Conservation (phyloP, 345 rosid genomes). For the Noccaea bulbosa region DNA sequence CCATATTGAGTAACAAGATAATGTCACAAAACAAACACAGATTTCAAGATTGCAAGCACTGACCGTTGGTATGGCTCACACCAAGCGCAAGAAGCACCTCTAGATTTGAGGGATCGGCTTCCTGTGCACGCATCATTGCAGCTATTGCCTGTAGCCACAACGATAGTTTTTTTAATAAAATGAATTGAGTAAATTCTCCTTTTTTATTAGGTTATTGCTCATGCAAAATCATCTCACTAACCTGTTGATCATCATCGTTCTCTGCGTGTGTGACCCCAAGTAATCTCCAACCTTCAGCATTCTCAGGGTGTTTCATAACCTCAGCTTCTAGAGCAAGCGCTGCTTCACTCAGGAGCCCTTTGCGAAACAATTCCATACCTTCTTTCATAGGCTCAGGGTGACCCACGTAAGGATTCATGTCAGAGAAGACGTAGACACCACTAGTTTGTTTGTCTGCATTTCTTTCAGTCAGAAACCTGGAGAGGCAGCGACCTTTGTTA, state of each 20-base stretch:
- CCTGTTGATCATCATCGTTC: constrained; percentile 99
- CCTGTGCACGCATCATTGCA: constrained; percentile 99
- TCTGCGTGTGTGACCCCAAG: constrained; percentile 99
- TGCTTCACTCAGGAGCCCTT: constrained; percentile 99
- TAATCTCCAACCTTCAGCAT: constrained; percentile 99
- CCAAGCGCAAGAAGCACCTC: constrained; percentile 99
- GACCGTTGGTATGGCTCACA: constrained; percentile 98
- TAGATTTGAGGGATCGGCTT: constrained; percentile 91
- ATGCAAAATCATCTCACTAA: constrained; percentile 36
- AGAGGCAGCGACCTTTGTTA: constrained; percentile 21
- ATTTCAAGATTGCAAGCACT: constrained; percentile 41
- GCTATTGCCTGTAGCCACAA: constrained; percentile 85
- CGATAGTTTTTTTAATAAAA: background rate
- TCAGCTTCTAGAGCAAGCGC: constrained; percentile 99
- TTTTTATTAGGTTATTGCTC: background rate
- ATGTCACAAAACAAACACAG: constrained; percentile 29
- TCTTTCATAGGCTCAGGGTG: constrained; percentile 95
- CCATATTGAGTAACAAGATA: constrained; percentile 19
- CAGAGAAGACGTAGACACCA: constrained; percentile 95
- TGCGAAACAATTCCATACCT: constrained; percentile 94
- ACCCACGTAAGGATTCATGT: constrained; percentile 99
- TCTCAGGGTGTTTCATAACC: constrained; percentile 94
- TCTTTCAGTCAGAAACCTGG: constrained; percentile 79
- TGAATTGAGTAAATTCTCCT: constrained; percentile 10
- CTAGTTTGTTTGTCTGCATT: constrained; percentile 65